Conservation (phyloP, 2,329 filamentous ascomycete species). For the Plectosphaerella sp. region DNA sequence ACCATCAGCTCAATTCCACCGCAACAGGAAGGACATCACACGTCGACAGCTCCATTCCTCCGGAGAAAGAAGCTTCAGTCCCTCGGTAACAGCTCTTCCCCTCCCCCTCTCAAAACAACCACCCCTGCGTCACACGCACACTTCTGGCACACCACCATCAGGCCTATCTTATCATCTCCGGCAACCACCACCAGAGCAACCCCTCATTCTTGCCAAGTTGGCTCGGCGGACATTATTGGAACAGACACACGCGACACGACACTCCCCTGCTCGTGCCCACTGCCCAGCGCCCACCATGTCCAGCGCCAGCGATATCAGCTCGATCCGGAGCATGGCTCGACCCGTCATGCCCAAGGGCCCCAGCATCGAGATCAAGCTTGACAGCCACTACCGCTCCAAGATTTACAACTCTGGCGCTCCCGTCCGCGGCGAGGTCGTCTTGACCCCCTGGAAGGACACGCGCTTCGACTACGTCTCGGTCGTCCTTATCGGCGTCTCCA, state of each 20-base stretch:
- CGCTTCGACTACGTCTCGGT: conserved; percentile 49
- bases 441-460: conserved; percentile 39
- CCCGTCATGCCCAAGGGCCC: conserved; percentile 16
- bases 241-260: not conserved
- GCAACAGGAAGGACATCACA: too few species aligned
- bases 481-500: conserved; percentile 44
- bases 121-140: too few species aligned
- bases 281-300: conserved; percentile 5
- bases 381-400: conserved; percentile 49
- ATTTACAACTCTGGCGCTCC: conserved; percentile 52
- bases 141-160: too few species aligned
- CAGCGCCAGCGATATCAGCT: conserved; percentile 12
- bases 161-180: not conserved
- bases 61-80: too few species aligned
- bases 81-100: too few species aligned
- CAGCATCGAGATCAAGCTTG: conserved; percentile 43
- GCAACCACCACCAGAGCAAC: not conserved
- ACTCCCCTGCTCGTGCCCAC: not conserved
- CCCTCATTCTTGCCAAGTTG: not conserved
- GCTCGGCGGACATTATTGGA: not conserved
- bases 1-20: too few species aligned
- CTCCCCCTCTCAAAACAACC: too few species aligned
- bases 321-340: conserved; percentile 7
- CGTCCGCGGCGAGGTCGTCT: conserved; percentile 43
- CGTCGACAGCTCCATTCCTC: too few species aligned